Conservation (phyloP, 108 stramenopile species). For the Aurantiochytrium sp. region DNA sequence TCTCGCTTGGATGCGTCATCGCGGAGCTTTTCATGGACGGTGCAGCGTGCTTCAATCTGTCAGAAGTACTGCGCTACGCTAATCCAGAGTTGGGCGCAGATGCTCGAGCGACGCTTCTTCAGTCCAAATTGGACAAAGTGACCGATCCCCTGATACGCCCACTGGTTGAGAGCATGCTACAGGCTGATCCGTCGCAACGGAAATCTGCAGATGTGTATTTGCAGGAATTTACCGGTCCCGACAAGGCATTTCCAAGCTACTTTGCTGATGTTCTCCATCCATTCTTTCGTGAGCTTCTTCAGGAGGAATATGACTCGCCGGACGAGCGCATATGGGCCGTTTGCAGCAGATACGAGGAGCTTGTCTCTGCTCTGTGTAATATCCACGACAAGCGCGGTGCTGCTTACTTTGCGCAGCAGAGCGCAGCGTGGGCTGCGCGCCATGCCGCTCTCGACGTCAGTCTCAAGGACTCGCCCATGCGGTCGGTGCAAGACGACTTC, state of each 20-base stretch:
- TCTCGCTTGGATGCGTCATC: conserved; percentile 87
- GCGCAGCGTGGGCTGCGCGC: neutral
- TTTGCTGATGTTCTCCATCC: conserved; percentile 55
- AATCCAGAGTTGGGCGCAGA: neutral
- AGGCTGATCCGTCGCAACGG: conserved; percentile 66
- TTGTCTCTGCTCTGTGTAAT: conserved; percentile 64
- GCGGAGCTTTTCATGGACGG: conserved; percentile 87
- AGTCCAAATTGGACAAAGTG: conserved; percentile 74
- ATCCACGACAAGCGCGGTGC: conserved; percentile 62
- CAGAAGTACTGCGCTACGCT: conserved; percentile 45
- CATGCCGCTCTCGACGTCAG: neutral
- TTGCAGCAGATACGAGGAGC: conserved; percentile 63
- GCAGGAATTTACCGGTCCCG: conserved; percentile 41
- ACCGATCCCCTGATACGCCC: conserved; percentile 67
- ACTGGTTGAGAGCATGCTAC: conserved; percentile 75
- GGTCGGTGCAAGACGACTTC: neutral
- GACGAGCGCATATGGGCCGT: conserved; percentile 78
- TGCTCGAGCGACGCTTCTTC: conserved; percentile 26
- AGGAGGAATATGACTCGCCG: conserved; percentile 52
- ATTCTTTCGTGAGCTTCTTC: conserved; percentile 47
- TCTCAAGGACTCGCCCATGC: neutral
- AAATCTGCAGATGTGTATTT: conserved; percentile 61
- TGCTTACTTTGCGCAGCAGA: conserved; percentile 46
- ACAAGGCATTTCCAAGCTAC: conserved; percentile 41
- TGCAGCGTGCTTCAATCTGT: conserved; percentile 79